Evolutionary conservation across 345 rosid genomes (phyloP), one percentile per base, ranked within the genome.

Genomic region (Ailanthus altissimus): DNA sequence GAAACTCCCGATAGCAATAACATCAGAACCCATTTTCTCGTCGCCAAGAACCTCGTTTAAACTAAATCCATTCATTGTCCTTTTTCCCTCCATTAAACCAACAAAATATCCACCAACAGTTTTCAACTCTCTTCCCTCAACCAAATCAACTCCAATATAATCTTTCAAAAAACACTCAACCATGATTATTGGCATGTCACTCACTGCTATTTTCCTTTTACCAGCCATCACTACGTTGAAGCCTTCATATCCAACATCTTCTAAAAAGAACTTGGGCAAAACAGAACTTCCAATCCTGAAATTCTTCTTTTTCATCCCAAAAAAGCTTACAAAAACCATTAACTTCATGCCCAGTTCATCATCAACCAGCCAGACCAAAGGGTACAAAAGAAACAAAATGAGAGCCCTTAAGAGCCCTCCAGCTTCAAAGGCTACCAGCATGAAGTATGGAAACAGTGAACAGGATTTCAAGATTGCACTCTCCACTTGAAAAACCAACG

Each of bases 391-490:
- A 15, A 92, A 79, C 67, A 92, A 79, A 5, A 83, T 2, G 38
- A 88, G 75, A 26, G 92, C 89, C 67, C 94, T 84, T 15, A 88
- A n/a, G 0, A 81, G 69, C 62, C 90, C 88, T 42, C 91, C 91
- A 0, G 86, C 90, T 84, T 92, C 93, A 40, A 89, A 90, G 26
- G 93, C 89, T 16, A 92, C 94, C 20, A 86, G 81, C 89, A 90
- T 86, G 90, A 90, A 88, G 83, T 86, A 89, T 47, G 97, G 88
- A 42, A 92, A 92, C 18, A 72, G 42, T 5, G 88, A 85, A 46
- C 81, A 47, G 58, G 93, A 86, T 72, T 79, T 90, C 68, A 85
- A 72, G 14, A 89, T 61, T 15, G 88, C 81, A 40, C 85, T 86
- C 81, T 90, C 94, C 2, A 86, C 56, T 75, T 92, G 80, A 58